These are phyloP conservation scores for Psilocybe cyanescens DNA, from an alignment of 768 basidiomycete species.

Conservation along the genomic window DNA sequence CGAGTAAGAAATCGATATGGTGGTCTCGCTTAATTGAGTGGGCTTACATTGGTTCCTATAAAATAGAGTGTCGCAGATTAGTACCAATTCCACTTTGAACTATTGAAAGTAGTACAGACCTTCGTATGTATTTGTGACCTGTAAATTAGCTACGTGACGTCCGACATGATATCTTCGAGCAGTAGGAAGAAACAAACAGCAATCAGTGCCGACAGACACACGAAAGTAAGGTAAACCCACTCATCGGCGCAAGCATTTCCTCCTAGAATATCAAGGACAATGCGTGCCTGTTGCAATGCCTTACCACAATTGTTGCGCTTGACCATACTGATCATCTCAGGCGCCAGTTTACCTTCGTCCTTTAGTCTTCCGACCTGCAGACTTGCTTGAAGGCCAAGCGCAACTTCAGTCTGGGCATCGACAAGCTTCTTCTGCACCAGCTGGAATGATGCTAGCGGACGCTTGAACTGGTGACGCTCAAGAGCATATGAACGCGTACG, in stretches of 20 bases:
- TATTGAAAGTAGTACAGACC: neutral
- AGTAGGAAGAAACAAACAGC: neutral
- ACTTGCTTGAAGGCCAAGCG: slow-evolving; percentile 76
- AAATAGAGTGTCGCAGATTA: neutral
- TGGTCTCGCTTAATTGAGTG: neutral
- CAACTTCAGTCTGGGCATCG: slow-evolving; percentile 87
- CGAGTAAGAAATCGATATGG: neutral
- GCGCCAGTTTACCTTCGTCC: slow-evolving; percentile 69
- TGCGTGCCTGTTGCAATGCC: slow-evolving; percentile 81
- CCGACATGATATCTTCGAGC: slow-evolving; percentile 82
- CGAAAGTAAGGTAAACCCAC: slow-evolving; percentile 47
- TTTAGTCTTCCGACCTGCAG: slow-evolving; percentile 87
- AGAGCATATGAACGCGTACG: slow-evolving; percentile 83
- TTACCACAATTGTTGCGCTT: slow-evolving; percentile 98
- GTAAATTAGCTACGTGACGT: slow-evolving; percentile 92
- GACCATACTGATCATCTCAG: slow-evolving; percentile 94
- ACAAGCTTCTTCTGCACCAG: slow-evolving; percentile 98
- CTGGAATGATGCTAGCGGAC: slow-evolving; percentile 93
- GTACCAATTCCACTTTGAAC: neutral
- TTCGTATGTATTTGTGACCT: slow-evolving; percentile 97
- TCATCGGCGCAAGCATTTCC: slow-evolving; percentile 95
- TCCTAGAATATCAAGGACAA: slow-evolving; percentile 88
- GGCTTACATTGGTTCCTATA: slow-evolving; percentile 63
- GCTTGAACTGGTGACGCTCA: slow-evolving; percentile 87
- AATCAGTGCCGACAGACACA: neutral